Percentiles rank a stretch among this genome's conserved stretches.
phyloP scores from a whole-genome alignment of 192 early-diverging fungal species.

The Backusella tarrabulga region DNA sequence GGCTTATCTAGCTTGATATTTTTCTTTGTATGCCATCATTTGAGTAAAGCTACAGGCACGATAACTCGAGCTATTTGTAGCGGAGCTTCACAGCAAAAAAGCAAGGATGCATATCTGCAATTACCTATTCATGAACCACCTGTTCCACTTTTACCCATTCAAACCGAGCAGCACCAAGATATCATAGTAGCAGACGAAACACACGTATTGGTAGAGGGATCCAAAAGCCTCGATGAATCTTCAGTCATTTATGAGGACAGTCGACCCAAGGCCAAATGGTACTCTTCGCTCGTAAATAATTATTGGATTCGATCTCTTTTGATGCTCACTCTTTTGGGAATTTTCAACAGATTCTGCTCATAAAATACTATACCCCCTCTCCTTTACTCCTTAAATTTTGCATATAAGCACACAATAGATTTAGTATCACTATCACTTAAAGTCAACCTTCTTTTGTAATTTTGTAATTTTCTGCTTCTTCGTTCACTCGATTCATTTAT shows the following conservation, averaged over 20 bases:
- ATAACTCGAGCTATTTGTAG: slow-evolving; percentile 23
- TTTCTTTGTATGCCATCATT: slow-evolving; percentile 43
- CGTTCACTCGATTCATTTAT: neutral
- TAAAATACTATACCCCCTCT: neutral
- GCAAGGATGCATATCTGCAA: neutral
- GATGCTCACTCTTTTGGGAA: neutral
- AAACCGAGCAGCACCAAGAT: neutral
- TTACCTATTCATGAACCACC: neutral
- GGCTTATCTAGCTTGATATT: slow-evolving; percentile 47
- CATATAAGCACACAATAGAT: neutral
- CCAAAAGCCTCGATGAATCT: neutral
- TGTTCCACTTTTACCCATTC: slow-evolving; percentile 14
- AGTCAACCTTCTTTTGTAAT: neutral
- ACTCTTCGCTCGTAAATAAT: neutral
- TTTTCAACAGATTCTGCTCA: slow-evolving; percentile 1
- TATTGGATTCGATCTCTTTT: neutral
- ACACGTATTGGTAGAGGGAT: neutral
- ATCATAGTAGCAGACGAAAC: neutral
- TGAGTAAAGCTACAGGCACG: slow-evolving; percentile 46
- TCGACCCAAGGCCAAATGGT: neutral
- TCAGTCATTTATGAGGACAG: neutral
- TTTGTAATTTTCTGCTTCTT: neutral
- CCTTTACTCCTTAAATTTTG: neutral
- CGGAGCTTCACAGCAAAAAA: neutral
- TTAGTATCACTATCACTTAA: neutral